Evolutionary conservation across 352 stramenopile species (phyloP), one percentile per base, ranked within the genome.

Genomic region (Elongisporangium undulatum): DNA sequence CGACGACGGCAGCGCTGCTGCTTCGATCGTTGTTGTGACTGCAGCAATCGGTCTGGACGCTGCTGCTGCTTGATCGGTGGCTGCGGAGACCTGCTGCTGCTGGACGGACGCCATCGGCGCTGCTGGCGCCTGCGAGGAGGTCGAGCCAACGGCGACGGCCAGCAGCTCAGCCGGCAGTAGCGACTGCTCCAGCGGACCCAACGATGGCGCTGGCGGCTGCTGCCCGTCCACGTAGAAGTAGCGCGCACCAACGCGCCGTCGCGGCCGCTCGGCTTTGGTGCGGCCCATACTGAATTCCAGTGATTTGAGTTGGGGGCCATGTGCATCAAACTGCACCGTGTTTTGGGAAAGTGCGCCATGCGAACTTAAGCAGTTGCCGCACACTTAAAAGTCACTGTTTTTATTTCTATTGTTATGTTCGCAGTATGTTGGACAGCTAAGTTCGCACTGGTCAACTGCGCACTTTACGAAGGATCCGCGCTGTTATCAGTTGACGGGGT

Each of bases 261-360:
- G 71, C 55, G 71, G 71, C 23, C 64, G 34, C 53, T 61, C 21
- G 6, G 69, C 66, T 55, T 82, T 82, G 53, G 58, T 73, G 41
- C 71, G 60, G 22, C 63, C 71, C 75, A 85, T 78, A 56, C 29
- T 41, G 29, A 9, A 41, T 41, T 41, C 5, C 29, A 41, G 29
- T 41, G 29, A 41, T 41, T 7, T 58, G 34, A 2, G 38, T 5
- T 51, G 48, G 48, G 17, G 48, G 48, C 1, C 16, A n/a, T 16
- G 22, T 41, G 20, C 5, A 48, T 7, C 20, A 20, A 22, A 51
- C 0, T 15, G 15, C 8, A 38, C 34, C 29, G 29, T 41, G 29
- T 41, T 41, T 41, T 41, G 29, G n/a, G n/a, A n/a, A n/a, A n/a
- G 9, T 15, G 13, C 29, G 8, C 1, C 8, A 41, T 15, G 8